Base-by-base conservation (phyloP, 2,329 filamentous ascomycete species). In the Fusarium sp. region DNA sequence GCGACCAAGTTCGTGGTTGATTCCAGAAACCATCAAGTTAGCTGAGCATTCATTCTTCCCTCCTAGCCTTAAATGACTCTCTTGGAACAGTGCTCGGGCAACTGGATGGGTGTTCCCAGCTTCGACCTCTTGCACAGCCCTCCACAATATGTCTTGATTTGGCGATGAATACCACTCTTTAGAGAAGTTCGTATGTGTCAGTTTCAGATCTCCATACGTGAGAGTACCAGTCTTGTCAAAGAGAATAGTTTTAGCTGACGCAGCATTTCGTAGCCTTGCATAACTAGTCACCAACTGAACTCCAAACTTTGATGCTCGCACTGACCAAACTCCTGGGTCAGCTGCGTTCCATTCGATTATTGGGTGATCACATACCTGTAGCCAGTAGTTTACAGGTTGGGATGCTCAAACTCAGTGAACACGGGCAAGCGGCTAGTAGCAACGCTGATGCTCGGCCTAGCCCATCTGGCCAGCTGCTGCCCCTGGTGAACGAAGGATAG, bases 31-130 rank as follows among this genome's bases (percentile, higher is more conserved):
- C n/a, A 15, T 15, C 17, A 35, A 11, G 4, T 3, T 24, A 10
- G 8, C 0, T 2, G 20, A 24, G 3, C 13, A 24, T 3, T 20
- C 31, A 0, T 5, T 1, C 3, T 35, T 10, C 15, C 10, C 31
- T 10, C 3, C 12, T 35, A 35, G 8, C 15, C 7, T 35, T 24
- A 6, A 10, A 0, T 7, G 3, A 24, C 31, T 51, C 4, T 24
- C 31, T 24, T 35, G 31, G 11, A 14, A 10, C 3, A 51, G 17
- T 3, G 31, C 48, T 33, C n/a, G n/a, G 48, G 31, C 31, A 35
- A 35, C n/a, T 18, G 48, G 48, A 4, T 51, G 48, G 4, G 48
- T 35, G 8, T 20, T 51, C 11, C n/a, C 48, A 24, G n/a, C 17
- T 51, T 35, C 48, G 5, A 51, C 17, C 1, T 51, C 12, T 2